Evolutionary conservation across 2,329 filamentous ascomycete species (phyloP).

Genomic region (Colletotrichum nymphaeae): DNA sequence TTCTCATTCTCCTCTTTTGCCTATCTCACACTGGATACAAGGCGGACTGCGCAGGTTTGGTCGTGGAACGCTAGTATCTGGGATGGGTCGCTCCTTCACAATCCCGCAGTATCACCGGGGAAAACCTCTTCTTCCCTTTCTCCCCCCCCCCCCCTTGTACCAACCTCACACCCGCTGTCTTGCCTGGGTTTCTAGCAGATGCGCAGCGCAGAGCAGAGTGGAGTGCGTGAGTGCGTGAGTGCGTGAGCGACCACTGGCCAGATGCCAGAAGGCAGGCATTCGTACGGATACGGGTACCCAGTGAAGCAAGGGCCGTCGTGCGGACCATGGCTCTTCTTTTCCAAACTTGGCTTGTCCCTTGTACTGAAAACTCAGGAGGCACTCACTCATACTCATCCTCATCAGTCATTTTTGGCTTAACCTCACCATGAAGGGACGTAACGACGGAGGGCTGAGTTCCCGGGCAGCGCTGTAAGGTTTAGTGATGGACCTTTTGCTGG

Average conservation of each 20-base stretch:
- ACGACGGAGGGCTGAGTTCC: background rate
- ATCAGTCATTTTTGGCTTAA: background rate
- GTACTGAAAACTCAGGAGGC: background rate
- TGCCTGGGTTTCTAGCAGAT: background rate
- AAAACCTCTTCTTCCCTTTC: background rate
- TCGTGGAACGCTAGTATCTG: background rate
- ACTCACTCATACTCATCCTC: background rate
- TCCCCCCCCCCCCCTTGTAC: slow-evolving; percentile 6
- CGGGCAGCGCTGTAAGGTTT: background rate
- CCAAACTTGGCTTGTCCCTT: background rate
- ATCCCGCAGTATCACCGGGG: slow-evolving; percentile 7
- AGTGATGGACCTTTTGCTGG: background rate
- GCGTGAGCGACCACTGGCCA: background rate
- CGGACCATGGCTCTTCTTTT: background rate
- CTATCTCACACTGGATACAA: slow-evolving; percentile 8
- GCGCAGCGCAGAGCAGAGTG: background rate
- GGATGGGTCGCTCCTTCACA: background rate
- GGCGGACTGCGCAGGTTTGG: background rate
- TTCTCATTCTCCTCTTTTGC: background rate
- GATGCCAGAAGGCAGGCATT: no score
- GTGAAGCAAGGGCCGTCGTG: background rate
- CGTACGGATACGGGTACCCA: background rate
- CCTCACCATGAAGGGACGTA: background rate
- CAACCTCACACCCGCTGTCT: background rate
- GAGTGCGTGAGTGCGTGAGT: background rate